Conservation (phyloP, 768 basidiomycete genomes). For the Dentipellis fragilis region DNA sequence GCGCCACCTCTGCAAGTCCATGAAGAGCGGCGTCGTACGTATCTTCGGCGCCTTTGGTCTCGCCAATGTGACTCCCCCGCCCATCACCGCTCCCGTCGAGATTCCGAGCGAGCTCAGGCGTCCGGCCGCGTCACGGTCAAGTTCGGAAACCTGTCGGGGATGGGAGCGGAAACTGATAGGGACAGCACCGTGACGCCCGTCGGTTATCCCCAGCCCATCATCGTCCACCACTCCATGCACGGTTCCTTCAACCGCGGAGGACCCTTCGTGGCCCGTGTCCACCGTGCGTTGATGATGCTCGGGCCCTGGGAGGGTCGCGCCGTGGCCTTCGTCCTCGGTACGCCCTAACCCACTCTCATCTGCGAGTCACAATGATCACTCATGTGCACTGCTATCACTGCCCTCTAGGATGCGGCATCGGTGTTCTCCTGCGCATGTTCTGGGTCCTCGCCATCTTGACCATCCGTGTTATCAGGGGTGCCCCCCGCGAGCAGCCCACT, state of each 20-base stretch:
- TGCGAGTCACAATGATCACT: neutral
- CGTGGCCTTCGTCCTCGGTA: slow-evolving; percentile 76
- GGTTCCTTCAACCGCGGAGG: slow-evolving; percentile 10
- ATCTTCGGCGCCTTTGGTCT: slow-evolving; percentile 8
- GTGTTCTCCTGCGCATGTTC: slow-evolving; percentile 73
- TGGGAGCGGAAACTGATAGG: neutral
- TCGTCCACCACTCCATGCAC: slow-evolving; percentile 15
- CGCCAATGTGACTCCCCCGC: neutral
- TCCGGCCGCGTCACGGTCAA: neutral
- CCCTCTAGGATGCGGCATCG: slow-evolving; percentile 65
- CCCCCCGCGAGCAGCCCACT: slow-evolving; percentile 24
- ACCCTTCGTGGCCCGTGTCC: slow-evolving; percentile 51
- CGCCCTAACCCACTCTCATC: slow-evolving; percentile 16
- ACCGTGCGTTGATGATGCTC: slow-evolving; percentile 54
- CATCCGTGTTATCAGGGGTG: slow-evolving; percentile 40
- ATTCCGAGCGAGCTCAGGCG: neutral
- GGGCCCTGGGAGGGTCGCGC: slow-evolving; percentile 79
- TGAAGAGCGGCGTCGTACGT: slow-evolving; percentile 7
- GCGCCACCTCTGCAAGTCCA: slow-evolving; percentile 11
- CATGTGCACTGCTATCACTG: neutral
- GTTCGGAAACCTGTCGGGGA: neutral
- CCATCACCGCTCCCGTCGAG: neutral
- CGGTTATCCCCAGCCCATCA: slow-evolving; percentile 14
- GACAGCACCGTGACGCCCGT: neutral
- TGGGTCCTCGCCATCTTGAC: slow-evolving; percentile 60